These are phyloP conservation scores for Fusarium metavorans DNA, from an alignment of 2,329 filamentous ascomycete species.

Conservation along the genomic window DNA sequence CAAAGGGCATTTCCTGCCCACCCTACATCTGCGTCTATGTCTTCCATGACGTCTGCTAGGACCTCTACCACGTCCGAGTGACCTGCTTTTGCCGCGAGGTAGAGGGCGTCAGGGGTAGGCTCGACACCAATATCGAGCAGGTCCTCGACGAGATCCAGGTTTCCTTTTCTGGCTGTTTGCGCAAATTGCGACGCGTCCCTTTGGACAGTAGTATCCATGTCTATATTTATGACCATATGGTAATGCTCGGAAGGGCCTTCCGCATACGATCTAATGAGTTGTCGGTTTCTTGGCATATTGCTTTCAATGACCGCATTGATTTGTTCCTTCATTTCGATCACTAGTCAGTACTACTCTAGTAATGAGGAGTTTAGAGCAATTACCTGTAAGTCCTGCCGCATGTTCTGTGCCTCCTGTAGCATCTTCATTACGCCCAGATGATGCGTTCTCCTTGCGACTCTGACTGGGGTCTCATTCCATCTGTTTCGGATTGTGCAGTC, in stretches of 20 bases:
- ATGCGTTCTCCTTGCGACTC: background rate
- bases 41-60: background rate
- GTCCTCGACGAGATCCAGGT: background rate
- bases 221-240: background rate
- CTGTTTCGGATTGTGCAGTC: background rate
- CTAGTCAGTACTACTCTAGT: background rate
- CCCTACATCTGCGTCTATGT: background rate
- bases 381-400: background rate
- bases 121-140: background rate
- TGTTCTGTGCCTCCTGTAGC: background rate
- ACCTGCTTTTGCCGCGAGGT: background rate
- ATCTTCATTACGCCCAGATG: background rate
- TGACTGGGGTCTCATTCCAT: background rate
- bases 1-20: background rate
- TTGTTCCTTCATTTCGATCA: background rate
- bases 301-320: background rate
- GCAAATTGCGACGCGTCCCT: background rate
- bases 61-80: background rate
- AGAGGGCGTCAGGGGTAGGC: background rate
- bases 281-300: background rate
- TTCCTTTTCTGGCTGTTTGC: background rate
- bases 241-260: background rate
- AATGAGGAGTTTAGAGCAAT: too few relatives aligned
- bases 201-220: background rate
- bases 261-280: background rate